Percentiles rank a stretch among this genome's conserved stretches.
phyloP scores from a whole-genome alignment of 2,329 filamentous ascomycete genomes.

The Cercospora sojina region DNA sequence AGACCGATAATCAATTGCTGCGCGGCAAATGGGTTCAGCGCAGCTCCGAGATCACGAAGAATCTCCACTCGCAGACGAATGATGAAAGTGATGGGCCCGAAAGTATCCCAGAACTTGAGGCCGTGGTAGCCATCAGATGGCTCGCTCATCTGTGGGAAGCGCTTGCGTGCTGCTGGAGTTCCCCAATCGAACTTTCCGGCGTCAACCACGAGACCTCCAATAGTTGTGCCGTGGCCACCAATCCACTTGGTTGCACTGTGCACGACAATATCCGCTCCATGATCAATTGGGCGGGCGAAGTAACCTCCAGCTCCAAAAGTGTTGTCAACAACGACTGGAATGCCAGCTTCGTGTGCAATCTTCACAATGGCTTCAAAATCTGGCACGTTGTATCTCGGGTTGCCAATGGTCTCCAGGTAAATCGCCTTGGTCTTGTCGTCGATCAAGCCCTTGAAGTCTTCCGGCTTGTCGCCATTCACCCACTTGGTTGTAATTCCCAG shows the following conservation, averaged over 20 bases:
- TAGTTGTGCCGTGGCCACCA: slow-evolving; percentile 84
- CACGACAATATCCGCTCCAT: slow-evolving; percentile 90
- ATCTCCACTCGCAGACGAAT: slow-evolving; percentile 87
- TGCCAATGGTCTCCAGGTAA: slow-evolving; percentile 89
- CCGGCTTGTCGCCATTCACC: slow-evolving; percentile 73
- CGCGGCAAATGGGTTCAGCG: slow-evolving; percentile 84
- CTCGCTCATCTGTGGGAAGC: slow-evolving; percentile 92
- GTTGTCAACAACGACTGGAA: slow-evolving; percentile 75
- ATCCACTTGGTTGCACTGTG: slow-evolving; percentile 98
- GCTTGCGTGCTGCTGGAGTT: slow-evolving; percentile 59
- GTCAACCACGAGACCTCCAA: slow-evolving; percentile 83
- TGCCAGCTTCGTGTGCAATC: slow-evolving; percentile 66
- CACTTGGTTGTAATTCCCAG: slow-evolving; percentile 88
- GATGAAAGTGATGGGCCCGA: slow-evolving; percentile 77
- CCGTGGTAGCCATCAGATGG: slow-evolving; percentile 88
- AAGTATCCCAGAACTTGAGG: slow-evolving; percentile 91
- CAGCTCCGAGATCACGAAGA: slow-evolving; percentile 78
- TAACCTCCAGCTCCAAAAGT: slow-evolving; percentile 93
- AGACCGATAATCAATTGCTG: slow-evolving; percentile 87
- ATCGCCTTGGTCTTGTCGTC: slow-evolving; percentile 92
- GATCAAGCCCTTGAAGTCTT: slow-evolving; percentile 77
- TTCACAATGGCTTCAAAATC: slow-evolving; percentile 85
- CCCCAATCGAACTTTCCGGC: slow-evolving; percentile 94
- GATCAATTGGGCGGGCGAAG: slow-evolving; percentile 80
- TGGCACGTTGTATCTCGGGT: slow-evolving; percentile 89